Percentiles rank a stretch among this genome's conserved stretches.
phyloP scores from a whole-genome alignment of 2,329 filamentous ascomycete species.

The Huntiella savannae region DNA sequence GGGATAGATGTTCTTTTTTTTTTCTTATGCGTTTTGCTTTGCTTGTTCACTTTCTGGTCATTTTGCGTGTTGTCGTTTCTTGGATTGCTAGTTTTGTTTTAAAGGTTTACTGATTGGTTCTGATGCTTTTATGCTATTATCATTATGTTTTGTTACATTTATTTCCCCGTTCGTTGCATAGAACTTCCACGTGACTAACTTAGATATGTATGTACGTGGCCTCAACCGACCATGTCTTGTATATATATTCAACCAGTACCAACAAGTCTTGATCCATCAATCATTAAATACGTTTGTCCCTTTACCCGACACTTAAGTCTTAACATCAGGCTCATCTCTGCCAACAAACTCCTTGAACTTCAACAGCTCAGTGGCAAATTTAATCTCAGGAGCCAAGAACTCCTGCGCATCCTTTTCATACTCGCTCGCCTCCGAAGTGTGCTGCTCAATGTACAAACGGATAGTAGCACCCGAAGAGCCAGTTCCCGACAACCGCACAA shows the following conservation, averaged over 20 bases:
- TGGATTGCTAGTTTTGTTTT: slow-evolving; percentile 1
- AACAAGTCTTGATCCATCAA: neutral
- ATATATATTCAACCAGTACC: slow-evolving; percentile 1
- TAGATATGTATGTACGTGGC: slow-evolving; percentile 19
- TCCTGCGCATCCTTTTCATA: slow-evolving; percentile 76
- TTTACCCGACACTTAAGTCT: slow-evolving; percentile 42
- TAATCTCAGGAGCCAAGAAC: slow-evolving; percentile 79
- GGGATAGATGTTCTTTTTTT: slow-evolving; percentile 1
- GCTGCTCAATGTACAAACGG: slow-evolving; percentile 90
- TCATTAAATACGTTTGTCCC: slow-evolving; percentile 1
- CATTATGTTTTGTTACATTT: neutral
- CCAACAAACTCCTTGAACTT: slow-evolving; percentile 90
- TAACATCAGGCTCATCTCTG: slow-evolving; percentile 85
- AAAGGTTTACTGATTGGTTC: neutral
- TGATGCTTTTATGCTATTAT: slow-evolving; percentile 5
- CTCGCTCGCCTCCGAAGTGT: slow-evolving; percentile 61
- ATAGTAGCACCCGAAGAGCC: slow-evolving; percentile 93
- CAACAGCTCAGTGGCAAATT: slow-evolving; percentile 65
- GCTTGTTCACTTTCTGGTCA: neutral
- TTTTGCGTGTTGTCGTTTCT: neutral
- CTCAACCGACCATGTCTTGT: slow-evolving; percentile 1
- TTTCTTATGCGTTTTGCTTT: neutral
- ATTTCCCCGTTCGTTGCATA: neutral
- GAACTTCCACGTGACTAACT: slow-evolving; percentile 45
- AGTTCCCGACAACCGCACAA: slow-evolving; percentile 86